Evolutionary conservation across 2,329 filamentous ascomycete genomes (phyloP).

Genomic region (Aspergillus quadricinctus): DNA sequence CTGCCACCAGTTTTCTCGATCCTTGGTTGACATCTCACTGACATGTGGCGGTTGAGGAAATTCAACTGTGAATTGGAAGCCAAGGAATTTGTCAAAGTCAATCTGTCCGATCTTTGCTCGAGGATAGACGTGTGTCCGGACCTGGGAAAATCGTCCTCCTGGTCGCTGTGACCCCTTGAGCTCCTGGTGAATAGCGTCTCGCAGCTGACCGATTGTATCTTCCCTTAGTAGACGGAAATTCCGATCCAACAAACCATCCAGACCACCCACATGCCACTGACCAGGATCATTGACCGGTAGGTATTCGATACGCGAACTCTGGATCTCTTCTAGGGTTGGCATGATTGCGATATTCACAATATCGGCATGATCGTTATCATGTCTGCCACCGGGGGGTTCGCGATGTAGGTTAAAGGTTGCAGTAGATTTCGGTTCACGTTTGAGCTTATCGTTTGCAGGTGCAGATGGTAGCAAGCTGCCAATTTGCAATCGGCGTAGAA

Average conservation of each 20-base stretch:
- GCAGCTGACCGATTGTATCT: constrained; percentile 30
- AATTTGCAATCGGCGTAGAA: constrained; percentile 20
- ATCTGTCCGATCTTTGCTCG: constrained; percentile 4
- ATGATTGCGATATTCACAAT: constrained; percentile 32
- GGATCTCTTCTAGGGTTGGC: constrained; percentile 34
- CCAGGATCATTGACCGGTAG: constrained; percentile 28
- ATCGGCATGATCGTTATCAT: constrained; percentile 35
- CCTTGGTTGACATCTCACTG: not conserved
- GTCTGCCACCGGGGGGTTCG: constrained; percentile 26
- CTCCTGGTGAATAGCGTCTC: constrained; percentile 26
- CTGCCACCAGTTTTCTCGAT: constrained; percentile 26
- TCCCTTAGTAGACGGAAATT: constrained; percentile 37
- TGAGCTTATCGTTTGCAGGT: not conserved
- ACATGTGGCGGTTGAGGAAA: constrained; percentile 23
- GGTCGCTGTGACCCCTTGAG: constrained; percentile 3
- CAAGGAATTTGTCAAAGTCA: constrained; percentile 13
- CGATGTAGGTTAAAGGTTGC: constrained; percentile 10
- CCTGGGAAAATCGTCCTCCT: constrained; percentile 2
- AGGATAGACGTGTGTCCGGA: constrained; percentile 6
- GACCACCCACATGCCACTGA: constrained; percentile 24
- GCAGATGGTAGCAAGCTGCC: constrained; percentile 9
- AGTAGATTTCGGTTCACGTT: not conserved
- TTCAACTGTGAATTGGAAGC: constrained; percentile 17
- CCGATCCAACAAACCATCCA: constrained; percentile 28
- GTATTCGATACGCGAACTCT: constrained; percentile 24